phyloP scores from a whole-genome alignment of 2,329 filamentous ascomycete genomes.

The Lachnellula cervina region DNA sequence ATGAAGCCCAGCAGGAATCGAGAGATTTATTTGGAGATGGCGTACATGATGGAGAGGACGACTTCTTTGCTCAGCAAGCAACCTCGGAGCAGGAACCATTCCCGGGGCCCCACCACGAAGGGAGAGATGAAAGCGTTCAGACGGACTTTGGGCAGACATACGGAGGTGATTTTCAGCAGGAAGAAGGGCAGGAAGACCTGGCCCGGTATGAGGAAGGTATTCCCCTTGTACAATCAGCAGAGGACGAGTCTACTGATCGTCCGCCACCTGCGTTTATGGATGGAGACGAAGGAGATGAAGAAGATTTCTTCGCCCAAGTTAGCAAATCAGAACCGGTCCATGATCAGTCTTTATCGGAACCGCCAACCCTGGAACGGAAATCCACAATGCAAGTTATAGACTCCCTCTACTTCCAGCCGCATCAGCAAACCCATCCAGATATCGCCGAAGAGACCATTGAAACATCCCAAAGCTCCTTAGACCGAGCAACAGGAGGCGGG shows the following conservation, averaged over 20 bases:
- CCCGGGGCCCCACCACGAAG: neutral
- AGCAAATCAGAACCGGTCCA: slow-evolving; percentile 28
- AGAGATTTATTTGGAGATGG: slow-evolving; percentile 28
- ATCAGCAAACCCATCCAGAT: slow-evolving; percentile 14
- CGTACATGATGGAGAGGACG: slow-evolving; percentile 41
- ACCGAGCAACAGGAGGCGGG: slow-evolving; percentile 21
- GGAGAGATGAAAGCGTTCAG: slow-evolving; percentile 1
- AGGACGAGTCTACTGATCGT: slow-evolving; percentile 26
- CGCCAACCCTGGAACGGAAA: slow-evolving; percentile 53
- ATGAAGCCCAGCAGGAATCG: slow-evolving; percentile 43
- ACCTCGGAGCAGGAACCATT: slow-evolving; percentile 22
- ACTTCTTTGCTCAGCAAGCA: slow-evolving; percentile 38
- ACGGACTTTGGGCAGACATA: slow-evolving; percentile 19
- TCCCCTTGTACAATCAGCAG: slow-evolving; percentile 49
- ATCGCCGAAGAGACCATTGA: slow-evolving; percentile 15
- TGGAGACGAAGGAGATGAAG: slow-evolving; percentile 37
- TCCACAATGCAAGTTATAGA: slow-evolving; percentile 64
- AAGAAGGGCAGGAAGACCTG: slow-evolving; percentile 41
- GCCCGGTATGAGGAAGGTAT: slow-evolving; percentile 66
- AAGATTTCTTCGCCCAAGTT: slow-evolving; percentile 54
- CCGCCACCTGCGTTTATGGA: slow-evolving; percentile 34
- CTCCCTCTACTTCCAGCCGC: slow-evolving; percentile 38
- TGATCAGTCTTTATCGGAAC: slow-evolving; percentile 12
- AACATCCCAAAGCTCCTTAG: slow-evolving; percentile 15
- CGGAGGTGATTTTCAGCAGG: slow-evolving; percentile 28